phyloP scores from a whole-genome alignment of 352 stramenopile genomes.

The Achlya hypogyna region DNA sequence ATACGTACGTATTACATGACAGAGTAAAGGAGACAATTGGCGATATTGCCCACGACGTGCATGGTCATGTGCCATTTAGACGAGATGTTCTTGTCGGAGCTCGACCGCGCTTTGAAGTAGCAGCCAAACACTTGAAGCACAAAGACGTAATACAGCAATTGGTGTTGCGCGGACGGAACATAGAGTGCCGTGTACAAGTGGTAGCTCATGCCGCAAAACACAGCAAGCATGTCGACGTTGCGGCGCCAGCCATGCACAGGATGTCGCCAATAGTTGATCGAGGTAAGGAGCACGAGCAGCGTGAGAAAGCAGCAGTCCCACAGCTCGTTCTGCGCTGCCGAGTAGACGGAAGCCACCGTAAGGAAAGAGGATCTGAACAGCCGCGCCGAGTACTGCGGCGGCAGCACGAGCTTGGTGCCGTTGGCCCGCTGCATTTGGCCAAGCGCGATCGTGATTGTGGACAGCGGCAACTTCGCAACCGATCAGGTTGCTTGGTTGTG shows the following conservation, averaged over 20 bases:
- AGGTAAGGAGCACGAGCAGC: slow-evolving; percentile 63
- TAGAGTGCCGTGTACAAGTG: slow-evolving; percentile 54
- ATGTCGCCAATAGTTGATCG: slow-evolving; percentile 76
- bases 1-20: slow-evolving; percentile 6
- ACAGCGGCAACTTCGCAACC: neutral
- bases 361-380: slow-evolving; percentile 64
- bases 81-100: slow-evolving; percentile 50
- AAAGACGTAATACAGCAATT: slow-evolving; percentile 51
- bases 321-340: slow-evolving; percentile 40
- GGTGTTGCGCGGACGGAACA: slow-evolving; percentile 43
- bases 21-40: slow-evolving; percentile 68
- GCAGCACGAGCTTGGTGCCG: slow-evolving; percentile 37
- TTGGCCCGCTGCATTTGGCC: neutral
- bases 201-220: slow-evolving; percentile 46
- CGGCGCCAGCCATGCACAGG: slow-evolving; percentile 53
- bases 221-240: slow-evolving; percentile 53
- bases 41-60: slow-evolving; percentile 64
- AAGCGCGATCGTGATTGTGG: neutral
- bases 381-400: slow-evolving; percentile 49
- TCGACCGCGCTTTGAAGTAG: slow-evolving; percentile 54
- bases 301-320: slow-evolving; percentile 51
- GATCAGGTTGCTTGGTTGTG: neutral
- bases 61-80: slow-evolving; percentile 73
- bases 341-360: slow-evolving; percentile 47
- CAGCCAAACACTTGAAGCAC: slow-evolving; percentile 61